These are phyloP conservation scores for Podila epicladia DNA, from an alignment of 192 early-diverging fungal species.

Conservation along the genomic window DNA sequence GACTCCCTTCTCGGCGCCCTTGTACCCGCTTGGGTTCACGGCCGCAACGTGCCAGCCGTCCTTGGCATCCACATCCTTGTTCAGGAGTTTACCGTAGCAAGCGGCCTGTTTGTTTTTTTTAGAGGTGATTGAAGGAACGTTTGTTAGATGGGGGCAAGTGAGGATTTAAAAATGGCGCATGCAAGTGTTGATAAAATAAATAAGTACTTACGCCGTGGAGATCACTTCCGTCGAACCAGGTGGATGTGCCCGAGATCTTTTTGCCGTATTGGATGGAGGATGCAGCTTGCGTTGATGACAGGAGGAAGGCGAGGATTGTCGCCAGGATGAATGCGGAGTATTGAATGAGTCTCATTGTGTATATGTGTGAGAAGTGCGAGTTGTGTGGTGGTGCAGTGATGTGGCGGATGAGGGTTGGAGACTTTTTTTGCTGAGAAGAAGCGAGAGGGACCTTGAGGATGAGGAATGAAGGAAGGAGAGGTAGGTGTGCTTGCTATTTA, in stretches of 20 bases:
- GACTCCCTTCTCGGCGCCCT: background rate
- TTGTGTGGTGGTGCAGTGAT: background rate
- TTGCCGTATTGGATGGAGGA: constrained; percentile 9
- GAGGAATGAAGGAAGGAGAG: constrained; percentile 1
- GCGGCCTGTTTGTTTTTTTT: constrained; percentile 2
- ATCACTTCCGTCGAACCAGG: constrained; percentile 40
- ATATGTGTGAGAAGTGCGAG: background rate
- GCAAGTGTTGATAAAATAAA: background rate
- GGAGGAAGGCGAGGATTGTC: constrained; percentile 10
- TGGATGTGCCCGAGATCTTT: constrained; percentile 16
- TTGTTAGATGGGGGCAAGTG: background rate
- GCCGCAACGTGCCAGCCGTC: constrained; percentile 45
- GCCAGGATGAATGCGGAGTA: constrained; percentile 13
- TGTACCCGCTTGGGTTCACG: constrained; percentile 5
- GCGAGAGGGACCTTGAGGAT: background rate
- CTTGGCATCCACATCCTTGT: constrained; percentile 23
- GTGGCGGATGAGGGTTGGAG: no score
- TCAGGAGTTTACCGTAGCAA: constrained; percentile 34
- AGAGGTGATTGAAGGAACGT: no score
- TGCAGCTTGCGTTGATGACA: constrained; percentile 10
- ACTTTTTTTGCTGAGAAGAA: background rate
- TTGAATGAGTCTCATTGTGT: constrained; percentile 14
- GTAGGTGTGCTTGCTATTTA: no score
- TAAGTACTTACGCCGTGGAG: constrained; percentile 20
- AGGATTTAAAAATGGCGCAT: no score